Conservation (phyloP, 2,329 filamentous ascomycete species). For the Chrysosporium queenslandicum region DNA sequence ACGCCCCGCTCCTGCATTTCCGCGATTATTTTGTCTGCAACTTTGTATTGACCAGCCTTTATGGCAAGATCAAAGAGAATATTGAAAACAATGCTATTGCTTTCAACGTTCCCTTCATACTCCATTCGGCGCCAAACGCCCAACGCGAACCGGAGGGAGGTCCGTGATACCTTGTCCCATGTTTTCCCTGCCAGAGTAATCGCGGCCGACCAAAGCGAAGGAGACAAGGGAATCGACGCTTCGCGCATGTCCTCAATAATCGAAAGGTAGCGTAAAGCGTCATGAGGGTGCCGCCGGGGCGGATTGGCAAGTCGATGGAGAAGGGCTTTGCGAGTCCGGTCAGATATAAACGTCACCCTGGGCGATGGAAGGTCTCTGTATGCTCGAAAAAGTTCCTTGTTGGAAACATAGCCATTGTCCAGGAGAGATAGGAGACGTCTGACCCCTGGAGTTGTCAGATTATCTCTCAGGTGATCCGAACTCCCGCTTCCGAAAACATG, state of each 20-base stretch:
- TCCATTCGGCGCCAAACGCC: conserved; percentile 89
- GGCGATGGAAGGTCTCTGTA: conserved; percentile 47
- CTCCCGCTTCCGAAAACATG: conserved; percentile 6
- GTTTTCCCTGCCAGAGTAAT: conserved; percentile 69
- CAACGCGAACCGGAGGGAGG: conserved; percentile 59
- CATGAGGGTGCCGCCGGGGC: conserved; percentile 26
- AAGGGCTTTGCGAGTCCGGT: conserved; percentile 50
- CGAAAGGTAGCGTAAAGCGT: conserved; percentile 72
- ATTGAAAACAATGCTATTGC: conserved; percentile 77
- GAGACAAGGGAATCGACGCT: conserved; percentile 57
- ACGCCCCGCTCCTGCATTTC: conserved; percentile 67
- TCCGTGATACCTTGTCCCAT: conserved; percentile 47
- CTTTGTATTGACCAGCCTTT: conserved; percentile 69
- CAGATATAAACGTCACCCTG: conserved; percentile 43
- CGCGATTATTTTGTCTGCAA: conserved; percentile 73
- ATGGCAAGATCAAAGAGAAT: conserved; percentile 82
- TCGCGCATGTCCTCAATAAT: conserved; percentile 74
- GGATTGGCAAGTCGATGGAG: conserved; percentile 57
- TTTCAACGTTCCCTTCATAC: conserved; percentile 51
- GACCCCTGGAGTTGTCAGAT: conserved; percentile 29
- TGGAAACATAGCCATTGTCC: conserved; percentile 35
- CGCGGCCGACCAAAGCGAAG: conserved; percentile 71
- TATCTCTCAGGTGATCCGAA: conserved; percentile 13
- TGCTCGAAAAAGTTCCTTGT: conserved; percentile 42
- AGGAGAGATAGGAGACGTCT: conserved; percentile 36